Evolutionary conservation across 371 early-diverging fungal genomes (phyloP).

Genomic region (Mucor circinelloides): DNA sequence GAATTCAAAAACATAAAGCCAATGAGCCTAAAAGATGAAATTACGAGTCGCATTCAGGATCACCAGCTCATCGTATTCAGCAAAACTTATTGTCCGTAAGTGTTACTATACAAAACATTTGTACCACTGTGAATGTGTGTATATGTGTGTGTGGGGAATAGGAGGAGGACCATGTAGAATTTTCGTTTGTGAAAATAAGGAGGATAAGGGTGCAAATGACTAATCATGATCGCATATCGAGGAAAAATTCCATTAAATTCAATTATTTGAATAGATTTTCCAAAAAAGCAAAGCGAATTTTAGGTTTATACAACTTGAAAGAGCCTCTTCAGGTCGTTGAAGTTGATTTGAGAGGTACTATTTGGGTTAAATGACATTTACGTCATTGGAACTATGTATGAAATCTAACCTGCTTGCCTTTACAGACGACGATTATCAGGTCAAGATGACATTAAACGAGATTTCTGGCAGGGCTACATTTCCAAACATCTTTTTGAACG

Average conservation of each 20-base stretch:
- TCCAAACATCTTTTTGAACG: slow-evolving; percentile 39
- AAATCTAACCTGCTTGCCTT: neutral
- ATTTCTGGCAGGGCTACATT: slow-evolving; percentile 36
- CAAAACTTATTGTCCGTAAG: slow-evolving; percentile 37
- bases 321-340: slow-evolving; percentile 23
- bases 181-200: neutral
- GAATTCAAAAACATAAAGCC: neutral
- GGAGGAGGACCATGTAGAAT: neutral
- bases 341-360: slow-evolving; percentile 33
- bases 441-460: slow-evolving; percentile 29
- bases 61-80: slow-evolving; percentile 29
- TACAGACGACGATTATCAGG: slow-evolving; percentile 31
- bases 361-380: neutral
- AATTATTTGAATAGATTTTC: slow-evolving; percentile 18
- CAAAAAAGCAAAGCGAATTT: slow-evolving; percentile 24
- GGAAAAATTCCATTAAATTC: neutral
- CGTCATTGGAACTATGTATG: neutral
- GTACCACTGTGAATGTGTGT: neutral
- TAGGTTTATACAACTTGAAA: slow-evolving; percentile 19
- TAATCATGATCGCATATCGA: neutral
- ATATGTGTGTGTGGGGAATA: neutral
- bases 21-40: slow-evolving; percentile 20
- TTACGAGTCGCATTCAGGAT: slow-evolving; percentile 5
- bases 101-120: neutral
- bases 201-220: neutral